Percentiles rank a stretch among this genome's conserved stretches.
These are phyloP conservation scores for Geotrichum candidum DNA, from an alignment of 1,139 yeast species.

Conservation along the genomic window DNA sequence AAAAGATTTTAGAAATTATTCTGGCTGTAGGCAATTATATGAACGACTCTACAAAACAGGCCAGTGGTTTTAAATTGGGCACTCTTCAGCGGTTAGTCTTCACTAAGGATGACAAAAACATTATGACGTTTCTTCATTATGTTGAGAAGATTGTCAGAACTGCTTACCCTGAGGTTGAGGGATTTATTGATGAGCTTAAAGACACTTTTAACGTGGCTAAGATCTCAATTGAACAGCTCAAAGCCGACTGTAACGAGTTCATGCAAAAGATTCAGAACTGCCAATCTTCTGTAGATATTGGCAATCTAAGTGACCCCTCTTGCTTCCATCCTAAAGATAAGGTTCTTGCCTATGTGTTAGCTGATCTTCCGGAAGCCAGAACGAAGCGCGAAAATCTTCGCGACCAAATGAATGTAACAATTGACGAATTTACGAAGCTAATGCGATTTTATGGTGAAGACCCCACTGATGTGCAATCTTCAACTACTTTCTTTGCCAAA, in stretches of 20 bases:
- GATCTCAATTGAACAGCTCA: slow-evolving; percentile 68
- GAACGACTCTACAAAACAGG: slow-evolving; percentile 80
- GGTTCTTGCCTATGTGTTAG: slow-evolving; percentile 50
- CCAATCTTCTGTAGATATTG: slow-evolving; percentile 53
- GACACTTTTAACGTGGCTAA: slow-evolving; percentile 59
- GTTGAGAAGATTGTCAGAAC: slow-evolving; percentile 74
- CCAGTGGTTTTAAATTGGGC: slow-evolving; percentile 76
- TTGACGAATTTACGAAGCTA: slow-evolving; percentile 50
- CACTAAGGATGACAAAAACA: slow-evolving; percentile 76
- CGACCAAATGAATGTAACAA: slow-evolving; percentile 50
- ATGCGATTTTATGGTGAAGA: slow-evolving; percentile 86
- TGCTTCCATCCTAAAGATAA: slow-evolving; percentile 74
- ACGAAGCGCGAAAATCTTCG: slow-evolving; percentile 53
- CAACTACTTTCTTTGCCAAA: slow-evolving; percentile 63
- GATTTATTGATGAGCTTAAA: slow-evolving; percentile 68
- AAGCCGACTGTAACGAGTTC: slow-evolving; percentile 63
- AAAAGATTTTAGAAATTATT: slow-evolving; percentile 65
- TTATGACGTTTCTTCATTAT: slow-evolving; percentile 78
- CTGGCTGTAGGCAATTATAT: slow-evolving; percentile 86
- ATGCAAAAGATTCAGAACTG: slow-evolving; percentile 50
- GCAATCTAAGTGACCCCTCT: slow-evolving; percentile 65
- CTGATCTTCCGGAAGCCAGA: slow-evolving; percentile 53
- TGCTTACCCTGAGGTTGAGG: slow-evolving; percentile 70
- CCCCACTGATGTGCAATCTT: slow-evolving; percentile 52
- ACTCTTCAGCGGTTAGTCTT: slow-evolving; percentile 78